Evolutionary conservation across 2,329 filamentous ascomycete genomes (phyloP).

Genomic region (Didymosphaeria variabile): DNA sequence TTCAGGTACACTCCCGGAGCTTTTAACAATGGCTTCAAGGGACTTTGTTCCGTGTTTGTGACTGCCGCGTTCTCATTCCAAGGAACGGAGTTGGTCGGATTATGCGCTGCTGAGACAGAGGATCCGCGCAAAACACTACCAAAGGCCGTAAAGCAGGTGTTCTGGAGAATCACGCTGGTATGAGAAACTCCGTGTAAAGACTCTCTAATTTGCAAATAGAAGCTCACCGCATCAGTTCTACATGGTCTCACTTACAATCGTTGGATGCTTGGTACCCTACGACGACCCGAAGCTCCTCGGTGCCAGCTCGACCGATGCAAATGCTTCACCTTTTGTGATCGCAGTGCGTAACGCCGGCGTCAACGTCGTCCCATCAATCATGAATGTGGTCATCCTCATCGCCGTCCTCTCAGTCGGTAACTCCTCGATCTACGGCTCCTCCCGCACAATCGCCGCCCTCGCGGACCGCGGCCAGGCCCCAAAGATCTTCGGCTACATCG

Average conservation of each 20-base stretch:
- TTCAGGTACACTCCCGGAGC: constrained; percentile 70
- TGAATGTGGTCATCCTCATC: constrained; percentile 90
- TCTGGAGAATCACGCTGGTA: constrained; percentile 82
- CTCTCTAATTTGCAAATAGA: not conserved
- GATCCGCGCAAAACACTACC: constrained; percentile 83
- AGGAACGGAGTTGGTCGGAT: constrained; percentile 76
- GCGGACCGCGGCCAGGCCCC: constrained; percentile 74
- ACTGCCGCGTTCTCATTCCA: constrained; percentile 77
- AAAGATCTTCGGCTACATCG: constrained; percentile 64
- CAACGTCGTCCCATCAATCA: constrained; percentile 77
- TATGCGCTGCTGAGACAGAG: constrained; percentile 79
- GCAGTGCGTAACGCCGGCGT: constrained; percentile 85
- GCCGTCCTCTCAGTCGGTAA: constrained; percentile 88
- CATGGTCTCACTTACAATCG: constrained; percentile 76
- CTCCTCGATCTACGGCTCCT: constrained; percentile 86
- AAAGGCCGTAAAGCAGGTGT: constrained; percentile 88
- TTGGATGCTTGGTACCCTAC: constrained; percentile 82
- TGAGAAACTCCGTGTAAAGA: constrained; percentile 12
- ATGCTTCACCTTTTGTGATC: constrained; percentile 88
- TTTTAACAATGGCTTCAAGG: constrained; percentile 81
- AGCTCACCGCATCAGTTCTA: constrained; percentile 67
- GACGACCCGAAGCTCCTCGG: constrained; percentile 69
- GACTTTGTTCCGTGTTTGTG: constrained; percentile 76
- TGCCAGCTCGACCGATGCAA: constrained; percentile 67
- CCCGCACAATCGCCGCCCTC: constrained; percentile 83